Conservation (phyloP, 306 rosid species). For the Vigna mungo region DNA sequence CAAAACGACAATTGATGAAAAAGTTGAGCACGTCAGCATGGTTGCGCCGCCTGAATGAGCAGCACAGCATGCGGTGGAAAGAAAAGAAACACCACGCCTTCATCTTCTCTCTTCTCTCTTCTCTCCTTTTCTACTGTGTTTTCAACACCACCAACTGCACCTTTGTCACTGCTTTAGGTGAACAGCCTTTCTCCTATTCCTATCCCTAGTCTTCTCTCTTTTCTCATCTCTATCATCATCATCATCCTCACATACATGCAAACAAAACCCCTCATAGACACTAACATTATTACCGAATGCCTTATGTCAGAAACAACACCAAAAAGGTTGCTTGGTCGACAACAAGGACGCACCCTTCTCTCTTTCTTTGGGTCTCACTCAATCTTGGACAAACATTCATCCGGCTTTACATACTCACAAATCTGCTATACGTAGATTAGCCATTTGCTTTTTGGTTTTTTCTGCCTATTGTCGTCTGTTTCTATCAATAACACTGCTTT, state of each 20-base stretch:
- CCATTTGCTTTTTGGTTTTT: not conserved
- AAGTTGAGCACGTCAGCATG: constrained; percentile 51
- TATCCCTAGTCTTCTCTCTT: not conserved
- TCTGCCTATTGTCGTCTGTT: not conserved
- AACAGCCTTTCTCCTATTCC: constrained; percentile 13
- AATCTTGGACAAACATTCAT: constrained; percentile 39
- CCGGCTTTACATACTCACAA: constrained; percentile 3
- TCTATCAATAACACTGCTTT: not conserved
- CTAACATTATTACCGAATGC: constrained; percentile 52
- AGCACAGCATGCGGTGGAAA: not conserved
- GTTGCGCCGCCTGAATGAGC: constrained; percentile 57
- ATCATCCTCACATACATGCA: too few relatives aligned
- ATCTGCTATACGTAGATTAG: not conserved
- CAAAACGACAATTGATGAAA: constrained; percentile 1
- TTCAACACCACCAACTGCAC: constrained; percentile 42
- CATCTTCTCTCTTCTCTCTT: not conserved
- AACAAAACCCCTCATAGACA: too few relatives aligned
- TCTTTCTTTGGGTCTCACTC: not conserved
- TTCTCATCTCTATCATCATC: too few relatives aligned
- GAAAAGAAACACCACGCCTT: constrained; percentile 46
- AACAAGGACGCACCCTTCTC: constrained; percentile 45
- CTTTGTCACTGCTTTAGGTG: constrained; percentile 67
- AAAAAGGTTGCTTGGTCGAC: constrained; percentile 58
- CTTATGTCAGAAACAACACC: constrained; percentile 54
- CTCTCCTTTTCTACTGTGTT: not conserved